phyloP scores from a whole-genome alignment of 768 basidiomycete genomes.

The Rhodotorula paludigena region DNA sequence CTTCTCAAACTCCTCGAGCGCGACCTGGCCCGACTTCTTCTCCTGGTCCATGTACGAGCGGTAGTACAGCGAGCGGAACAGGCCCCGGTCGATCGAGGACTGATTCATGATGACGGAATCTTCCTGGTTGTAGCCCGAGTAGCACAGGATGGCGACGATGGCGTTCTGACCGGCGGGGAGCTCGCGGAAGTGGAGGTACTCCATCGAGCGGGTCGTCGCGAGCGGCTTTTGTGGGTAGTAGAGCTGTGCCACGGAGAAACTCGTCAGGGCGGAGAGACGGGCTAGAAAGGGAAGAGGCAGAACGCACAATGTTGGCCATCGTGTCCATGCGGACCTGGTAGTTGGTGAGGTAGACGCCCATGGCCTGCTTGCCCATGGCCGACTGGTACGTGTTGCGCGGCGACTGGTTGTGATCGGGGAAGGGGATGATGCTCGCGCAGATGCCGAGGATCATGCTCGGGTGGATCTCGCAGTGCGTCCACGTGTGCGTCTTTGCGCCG shows the following conservation, averaged over 20 bases:
- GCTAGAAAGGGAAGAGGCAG: no score
- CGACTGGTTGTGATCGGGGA: conserved; percentile 99
- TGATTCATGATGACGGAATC: conserved; percentile 99
- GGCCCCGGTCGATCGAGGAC: conserved; percentile 92
- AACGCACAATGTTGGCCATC: conserved; percentile 99
- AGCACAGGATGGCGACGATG: conserved; percentile 94
- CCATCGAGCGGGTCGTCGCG: conserved; percentile 97
- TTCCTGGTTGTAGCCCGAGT: conserved; percentile 99
- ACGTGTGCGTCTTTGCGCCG: conserved; percentile 76
- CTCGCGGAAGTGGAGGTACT: conserved; percentile 97
- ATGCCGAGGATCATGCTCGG: conserved; percentile 98
- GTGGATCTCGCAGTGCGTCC: conserved; percentile 99
- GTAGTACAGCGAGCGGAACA: conserved; percentile 98
- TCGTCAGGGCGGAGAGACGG: no score
- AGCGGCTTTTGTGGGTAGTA: conserved; percentile 99
- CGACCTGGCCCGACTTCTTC: conserved; percentile 88
- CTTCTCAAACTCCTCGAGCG: conserved; percentile 94
- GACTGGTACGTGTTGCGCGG: conserved; percentile 99
- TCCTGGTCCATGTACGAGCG: conserved; percentile 97
- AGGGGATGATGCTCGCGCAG: conserved; percentile 97
- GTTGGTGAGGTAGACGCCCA: conserved; percentile 98
- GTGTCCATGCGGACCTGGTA: conserved; percentile 99
- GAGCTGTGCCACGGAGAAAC: no score
- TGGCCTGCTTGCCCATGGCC: conserved; percentile 99
- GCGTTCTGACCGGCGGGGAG: conserved; percentile 97